phyloP scores from a whole-genome alignment of 345 rosid genomes.

The Pistacia vera region DNA sequence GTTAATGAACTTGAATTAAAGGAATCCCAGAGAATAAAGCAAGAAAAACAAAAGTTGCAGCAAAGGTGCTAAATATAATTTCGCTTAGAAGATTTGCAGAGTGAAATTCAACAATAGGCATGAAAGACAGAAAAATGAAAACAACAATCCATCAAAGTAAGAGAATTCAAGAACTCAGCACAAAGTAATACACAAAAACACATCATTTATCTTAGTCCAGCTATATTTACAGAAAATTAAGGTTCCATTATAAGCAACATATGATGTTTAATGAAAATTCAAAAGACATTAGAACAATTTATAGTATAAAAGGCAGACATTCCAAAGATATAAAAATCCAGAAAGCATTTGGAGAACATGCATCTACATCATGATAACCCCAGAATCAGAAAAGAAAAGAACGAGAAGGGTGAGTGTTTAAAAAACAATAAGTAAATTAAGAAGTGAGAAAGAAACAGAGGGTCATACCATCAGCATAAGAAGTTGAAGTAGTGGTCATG shows the following conservation, averaged over 20 bases:
- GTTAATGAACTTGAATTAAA: background rate
- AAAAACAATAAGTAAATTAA: conserved; percentile 21
- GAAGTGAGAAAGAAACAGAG: conserved; percentile 30
- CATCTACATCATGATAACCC: no score
- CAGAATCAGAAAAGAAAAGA: no score
- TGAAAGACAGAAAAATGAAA: background rate
- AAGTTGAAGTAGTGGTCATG: background rate
- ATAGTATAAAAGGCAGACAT: no score
- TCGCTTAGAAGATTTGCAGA: background rate
- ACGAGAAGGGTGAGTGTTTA: background rate
- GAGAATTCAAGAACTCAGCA: no score
- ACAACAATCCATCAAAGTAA: background rate
- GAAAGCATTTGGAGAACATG: no score
- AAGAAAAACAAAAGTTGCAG: background rate
- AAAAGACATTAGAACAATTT: no score
- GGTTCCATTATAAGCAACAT: no score
- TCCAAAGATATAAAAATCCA: no score
- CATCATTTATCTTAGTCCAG: no score
- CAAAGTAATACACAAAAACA: no score
- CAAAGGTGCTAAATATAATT: background rate
- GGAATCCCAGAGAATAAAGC: background rate
- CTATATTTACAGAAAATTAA: no score
- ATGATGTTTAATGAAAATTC: no score
- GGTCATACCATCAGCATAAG: conserved; percentile 3
- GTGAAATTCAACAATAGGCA: background rate